A percentile compares a stretch with the other conserved stretches of the same genome.
Evolutionary conservation across 257 asterid genomes (phyloP).

Genomic region (Solanum peruvianum): DNA sequence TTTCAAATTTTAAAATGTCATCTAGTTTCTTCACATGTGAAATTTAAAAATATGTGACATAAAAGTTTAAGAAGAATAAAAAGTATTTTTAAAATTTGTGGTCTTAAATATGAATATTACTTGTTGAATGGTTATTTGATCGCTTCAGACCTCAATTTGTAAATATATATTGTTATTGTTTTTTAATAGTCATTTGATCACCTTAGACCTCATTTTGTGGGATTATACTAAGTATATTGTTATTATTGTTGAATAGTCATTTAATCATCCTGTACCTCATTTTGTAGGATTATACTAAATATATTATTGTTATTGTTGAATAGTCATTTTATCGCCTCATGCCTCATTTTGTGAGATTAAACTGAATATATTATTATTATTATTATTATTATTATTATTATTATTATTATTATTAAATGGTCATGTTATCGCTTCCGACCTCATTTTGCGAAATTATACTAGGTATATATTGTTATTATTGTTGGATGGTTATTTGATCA

Average conservation of each 20-base stretch:
- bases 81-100: not conserved
- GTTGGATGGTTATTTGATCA: not conserved
- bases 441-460: not conserved
- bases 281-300: not conserved
- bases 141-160: not conserved
- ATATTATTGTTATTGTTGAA: not conserved
- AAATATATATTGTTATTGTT: not conserved
- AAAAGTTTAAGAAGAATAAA: not conserved
- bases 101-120: not conserved
- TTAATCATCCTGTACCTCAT: not conserved
- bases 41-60: not conserved
- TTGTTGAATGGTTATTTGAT: not conserved
- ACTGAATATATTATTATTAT: too few species aligned
- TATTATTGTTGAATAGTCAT: not conserved
- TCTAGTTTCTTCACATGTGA: not conserved
- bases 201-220: not conserved
- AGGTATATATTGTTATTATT: not conserved
- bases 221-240: not conserved
- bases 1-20: not conserved
- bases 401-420: too few species aligned
- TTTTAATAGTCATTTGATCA: not conserved
- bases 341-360: not conserved
- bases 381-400: not conserved
- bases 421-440: fast-evolving
- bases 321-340: not conserved